Evolutionary conservation across 768 basidiomycete genomes (phyloP).

Genomic region (Mycena pura): DNA sequence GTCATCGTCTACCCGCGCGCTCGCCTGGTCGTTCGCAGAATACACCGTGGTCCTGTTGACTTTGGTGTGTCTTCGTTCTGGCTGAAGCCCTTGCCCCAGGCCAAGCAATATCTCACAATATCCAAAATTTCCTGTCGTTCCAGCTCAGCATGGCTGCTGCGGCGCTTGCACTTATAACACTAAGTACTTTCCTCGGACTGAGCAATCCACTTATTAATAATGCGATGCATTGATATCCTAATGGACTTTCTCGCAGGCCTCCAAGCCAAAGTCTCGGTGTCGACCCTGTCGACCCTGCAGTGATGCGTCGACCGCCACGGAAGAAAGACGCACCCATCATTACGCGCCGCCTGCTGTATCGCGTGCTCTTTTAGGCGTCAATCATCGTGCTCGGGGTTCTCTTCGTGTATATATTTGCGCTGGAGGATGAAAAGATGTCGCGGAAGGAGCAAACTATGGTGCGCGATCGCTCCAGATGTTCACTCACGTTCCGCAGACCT

Average conservation of each 20-base stretch:
- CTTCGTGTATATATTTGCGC: constrained; percentile 84
- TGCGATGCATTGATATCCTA: constrained; percentile 98
- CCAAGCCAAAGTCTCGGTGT: constrained; percentile 96
- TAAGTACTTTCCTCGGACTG: constrained; percentile 89
- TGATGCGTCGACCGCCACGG: constrained; percentile 93
- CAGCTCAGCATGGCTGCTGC: constrained; percentile 98
- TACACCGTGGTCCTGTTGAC: too few relatives aligned
- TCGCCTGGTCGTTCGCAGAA: too few relatives aligned
- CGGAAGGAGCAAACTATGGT: constrained; percentile 96
- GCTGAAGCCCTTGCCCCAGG: too few relatives aligned
- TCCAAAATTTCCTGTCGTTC: constrained; percentile 97
- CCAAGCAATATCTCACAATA: constrained; percentile 98
- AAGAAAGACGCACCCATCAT: constrained; percentile 92
- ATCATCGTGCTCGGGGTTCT: constrained; percentile 91
- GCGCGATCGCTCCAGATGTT: constrained; percentile 34
- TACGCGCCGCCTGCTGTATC: constrained; percentile 68
- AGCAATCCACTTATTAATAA: constrained; percentile 96
- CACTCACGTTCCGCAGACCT: constrained; percentile 66
- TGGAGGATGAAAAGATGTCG: constrained; percentile 84
- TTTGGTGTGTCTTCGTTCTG: too few relatives aligned
- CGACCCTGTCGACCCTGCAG: constrained; percentile 91
- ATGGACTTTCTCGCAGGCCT: constrained; percentile 90
- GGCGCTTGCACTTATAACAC: constrained; percentile 91
- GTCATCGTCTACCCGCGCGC: too few relatives aligned
- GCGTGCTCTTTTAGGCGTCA: constrained; percentile 92